Evolutionary conservation across 2,329 filamentous ascomycete species (phyloP), one percentile per base, ranked within the genome.

Genomic region (Claviceps paspali): DNA sequence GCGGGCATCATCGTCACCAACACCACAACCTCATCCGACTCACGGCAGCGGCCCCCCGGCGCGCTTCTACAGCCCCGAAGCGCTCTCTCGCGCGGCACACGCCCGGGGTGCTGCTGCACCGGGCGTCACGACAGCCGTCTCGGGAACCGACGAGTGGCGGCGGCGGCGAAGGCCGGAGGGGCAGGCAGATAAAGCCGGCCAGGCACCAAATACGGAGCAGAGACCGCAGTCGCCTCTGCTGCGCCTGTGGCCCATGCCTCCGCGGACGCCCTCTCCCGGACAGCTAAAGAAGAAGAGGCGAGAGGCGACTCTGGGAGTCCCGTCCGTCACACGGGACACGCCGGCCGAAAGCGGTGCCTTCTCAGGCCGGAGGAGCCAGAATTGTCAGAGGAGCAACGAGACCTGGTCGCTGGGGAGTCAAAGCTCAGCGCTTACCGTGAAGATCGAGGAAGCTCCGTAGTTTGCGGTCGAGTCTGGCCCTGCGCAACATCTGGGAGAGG

Each of bases 371-470:
- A 21, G 24, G n/a, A 19, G 33, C 17, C 21, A 33, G n/a, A 12
- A 19, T 15, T 19, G 24, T 21, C 23, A 33, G 11, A 17, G 22
- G 27, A 37, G 34, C 24, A 33, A 40, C 6, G 42, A 47, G 17
- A 38, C 36, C 8, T 33, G 32, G 12, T 47, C 45, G 9, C 18
- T 41, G 9, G 30, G 24, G 9, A 47, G 45, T 12, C 36, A 42
- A 2, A 35, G 34, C n/a, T 47, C 45, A 9, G 45, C 42, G 4
- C 43, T 38, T 22, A 46, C 45, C 2, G 44, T 47, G 39, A 46
- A 22, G 21, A 38, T 30, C 19, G 24, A 36, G 27, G 29, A 32
- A 34, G 22, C 21, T 10, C 11, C 24, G 17, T 35, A 30, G 26
- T 14, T 15, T 6, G 5, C 18, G 12, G 28, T 15, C 18, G 6